These are phyloP conservation scores for Amanita inopinata DNA, from an alignment of 768 basidiomycete species.

Conservation along the genomic window DNA sequence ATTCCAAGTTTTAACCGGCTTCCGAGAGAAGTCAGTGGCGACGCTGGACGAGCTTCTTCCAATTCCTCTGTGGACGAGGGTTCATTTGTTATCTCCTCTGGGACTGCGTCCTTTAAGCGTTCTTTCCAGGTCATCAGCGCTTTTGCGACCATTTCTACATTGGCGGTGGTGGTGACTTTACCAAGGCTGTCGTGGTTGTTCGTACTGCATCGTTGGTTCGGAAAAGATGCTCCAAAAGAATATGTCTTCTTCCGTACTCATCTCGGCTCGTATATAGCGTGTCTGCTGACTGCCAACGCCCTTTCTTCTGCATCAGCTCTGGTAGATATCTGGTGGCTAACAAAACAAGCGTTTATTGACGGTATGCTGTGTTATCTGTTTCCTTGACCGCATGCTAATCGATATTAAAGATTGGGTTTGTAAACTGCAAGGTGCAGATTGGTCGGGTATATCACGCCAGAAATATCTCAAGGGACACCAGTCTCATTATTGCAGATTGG, in stretches of 20 bases:
- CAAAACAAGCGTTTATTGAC: conserved; percentile 30
- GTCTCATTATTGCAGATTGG: conserved; percentile 53
- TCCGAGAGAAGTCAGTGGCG: neutral
- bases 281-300: conserved; percentile 44
- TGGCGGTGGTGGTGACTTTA: conserved; percentile 42
- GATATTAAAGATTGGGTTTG: conserved; percentile 35
- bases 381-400: conserved; percentile 1
- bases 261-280: conserved; percentile 59
- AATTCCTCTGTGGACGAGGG: conserved; percentile 34
- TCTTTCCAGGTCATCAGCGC: conserved; percentile 32
- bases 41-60: neutral
- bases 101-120: neutral
- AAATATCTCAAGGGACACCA: conserved; percentile 16
- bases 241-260: conserved; percentile 64
- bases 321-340: conserved; percentile 42
- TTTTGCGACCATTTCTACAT: conserved; percentile 44
- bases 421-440: conserved; percentile 44
- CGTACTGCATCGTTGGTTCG: conserved; percentile 22
- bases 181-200: conserved; percentile 40
- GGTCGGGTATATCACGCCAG: neutral
- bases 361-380: conserved; percentile 28
- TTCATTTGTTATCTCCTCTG: conserved; percentile 1
- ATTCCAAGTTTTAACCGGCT: neutral
- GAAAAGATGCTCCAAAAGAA: conserved; percentile 25
- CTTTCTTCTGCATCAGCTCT: conserved; percentile 17